Percentiles rank a stretch among this genome's conserved stretches.
phyloP scores from a whole-genome alignment of 805 yeast genomes.

The Candida incommunis region DNA sequence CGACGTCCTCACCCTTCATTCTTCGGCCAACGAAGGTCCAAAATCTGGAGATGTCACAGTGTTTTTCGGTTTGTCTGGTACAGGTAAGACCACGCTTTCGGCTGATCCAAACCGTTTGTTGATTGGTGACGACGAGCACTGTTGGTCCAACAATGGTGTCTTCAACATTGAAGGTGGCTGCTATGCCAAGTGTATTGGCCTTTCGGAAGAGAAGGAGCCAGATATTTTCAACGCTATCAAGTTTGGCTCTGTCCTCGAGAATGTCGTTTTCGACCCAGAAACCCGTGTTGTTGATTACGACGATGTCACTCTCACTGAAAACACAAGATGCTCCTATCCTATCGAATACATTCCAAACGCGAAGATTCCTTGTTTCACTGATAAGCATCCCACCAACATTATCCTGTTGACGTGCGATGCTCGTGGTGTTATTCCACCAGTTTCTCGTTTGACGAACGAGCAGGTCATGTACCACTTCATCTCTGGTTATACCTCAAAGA shows the following conservation, averaged over 20 bases:
- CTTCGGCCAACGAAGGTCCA: conserved; percentile 85
- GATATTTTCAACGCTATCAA: conserved; percentile 91
- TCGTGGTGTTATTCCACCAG: conserved; percentile 95
- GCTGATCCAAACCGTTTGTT: conserved; percentile 90
- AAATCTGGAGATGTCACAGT: conserved; percentile 75
- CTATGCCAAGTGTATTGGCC: conserved; percentile 92
- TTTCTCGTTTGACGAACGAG: conserved; percentile 80
- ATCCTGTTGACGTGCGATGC: conserved; percentile 93
- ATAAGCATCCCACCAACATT: conserved; percentile 83
- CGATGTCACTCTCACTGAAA: conserved; percentile 76
- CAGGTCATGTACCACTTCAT: conserved; percentile 99
- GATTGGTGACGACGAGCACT: conserved; percentile 98
- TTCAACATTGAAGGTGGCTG: conserved; percentile 99
- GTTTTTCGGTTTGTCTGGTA: conserved; percentile 94
- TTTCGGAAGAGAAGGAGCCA: conserved; percentile 87
- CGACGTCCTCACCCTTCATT: conserved; percentile 83
- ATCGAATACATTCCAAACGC: conserved; percentile 95
- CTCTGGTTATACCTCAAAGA: conserved; percentile 96
- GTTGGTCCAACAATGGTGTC: conserved; percentile 98
- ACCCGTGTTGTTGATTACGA: conserved; percentile 77
- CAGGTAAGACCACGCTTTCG: conserved; percentile 94
- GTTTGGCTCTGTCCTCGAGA: conserved; percentile 91
- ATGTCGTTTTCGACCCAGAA: conserved; percentile 69
- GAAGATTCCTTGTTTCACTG: conserved; percentile 85
- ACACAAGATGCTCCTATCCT: conserved; percentile 98